Percentiles rank a stretch among this genome's conserved stretches.
Evolutionary conservation across 208 protist species (phyloP).

Genomic region (Tritrichomonas foetus): DNA sequence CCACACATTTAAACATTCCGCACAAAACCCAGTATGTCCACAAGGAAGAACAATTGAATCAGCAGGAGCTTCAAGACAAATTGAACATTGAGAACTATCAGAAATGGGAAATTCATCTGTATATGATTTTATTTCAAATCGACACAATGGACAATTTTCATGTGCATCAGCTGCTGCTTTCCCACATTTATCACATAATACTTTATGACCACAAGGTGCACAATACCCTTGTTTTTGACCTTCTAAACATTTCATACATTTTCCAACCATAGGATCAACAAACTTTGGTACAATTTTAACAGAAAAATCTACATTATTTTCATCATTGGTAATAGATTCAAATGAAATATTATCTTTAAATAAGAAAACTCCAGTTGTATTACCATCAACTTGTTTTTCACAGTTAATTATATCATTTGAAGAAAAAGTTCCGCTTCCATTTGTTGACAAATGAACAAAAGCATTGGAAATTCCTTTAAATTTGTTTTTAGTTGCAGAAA

Average conservation of each 20-base stretch:
- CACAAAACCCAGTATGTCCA: neutral
- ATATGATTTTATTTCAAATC: neutral
- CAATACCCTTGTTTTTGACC: neutral
- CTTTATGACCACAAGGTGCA: neutral
- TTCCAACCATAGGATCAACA: neutral
- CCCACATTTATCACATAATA: neutral
- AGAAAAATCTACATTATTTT: neutral
- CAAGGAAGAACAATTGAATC: neutral
- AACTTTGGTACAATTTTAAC: neutral
- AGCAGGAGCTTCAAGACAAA: neutral
- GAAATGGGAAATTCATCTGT: neutral
- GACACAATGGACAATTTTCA: neutral
- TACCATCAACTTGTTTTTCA: neutral
- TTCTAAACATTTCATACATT: neutral
- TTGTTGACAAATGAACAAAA: neutral
- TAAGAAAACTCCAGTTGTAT: neutral
- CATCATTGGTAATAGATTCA: neutral
- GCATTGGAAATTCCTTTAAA: neutral
- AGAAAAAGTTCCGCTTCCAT: neutral
- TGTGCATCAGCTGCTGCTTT: neutral
- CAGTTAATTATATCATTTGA: neutral
- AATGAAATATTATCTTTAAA: neutral
- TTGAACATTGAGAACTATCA: neutral
- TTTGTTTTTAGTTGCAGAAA: neutral
- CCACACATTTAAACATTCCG: neutral